phyloP scores from a whole-genome alignment of 768 basidiomycete species.

The Podaxis sp. region DNA sequence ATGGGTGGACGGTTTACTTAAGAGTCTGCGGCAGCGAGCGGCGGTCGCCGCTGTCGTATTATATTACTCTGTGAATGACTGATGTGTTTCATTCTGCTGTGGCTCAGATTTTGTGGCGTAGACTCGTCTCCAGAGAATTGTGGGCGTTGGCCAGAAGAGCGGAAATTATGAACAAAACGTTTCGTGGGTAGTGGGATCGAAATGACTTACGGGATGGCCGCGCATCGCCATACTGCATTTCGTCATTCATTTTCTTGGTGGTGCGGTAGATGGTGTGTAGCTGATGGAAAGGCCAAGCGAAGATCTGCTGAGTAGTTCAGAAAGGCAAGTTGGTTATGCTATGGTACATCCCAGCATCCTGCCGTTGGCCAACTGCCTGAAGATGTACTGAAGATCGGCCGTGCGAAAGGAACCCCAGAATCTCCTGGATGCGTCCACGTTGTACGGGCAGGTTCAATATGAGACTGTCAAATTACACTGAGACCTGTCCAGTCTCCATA shows the following conservation, averaged over 20 bases:
- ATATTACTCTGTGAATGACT: no score
- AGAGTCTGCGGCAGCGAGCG: background rate
- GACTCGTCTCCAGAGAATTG: background rate
- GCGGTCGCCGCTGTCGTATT: no score
- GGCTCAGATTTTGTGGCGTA: slow-evolving; percentile 7
- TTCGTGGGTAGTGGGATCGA: background rate
- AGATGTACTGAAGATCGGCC: background rate
- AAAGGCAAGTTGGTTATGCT: background rate
- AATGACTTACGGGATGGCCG: background rate
- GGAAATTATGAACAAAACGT: background rate
- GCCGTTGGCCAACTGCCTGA: background rate
- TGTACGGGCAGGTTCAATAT: no score
- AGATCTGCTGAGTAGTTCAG: background rate
- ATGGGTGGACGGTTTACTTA: background rate
- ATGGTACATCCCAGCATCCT: background rate
- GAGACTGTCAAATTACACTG: no score
- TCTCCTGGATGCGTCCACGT: no score
- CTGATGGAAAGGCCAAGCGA: background rate
- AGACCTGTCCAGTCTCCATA: no score
- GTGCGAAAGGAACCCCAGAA: no score
- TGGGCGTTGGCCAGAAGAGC: background rate
- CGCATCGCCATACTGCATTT: background rate
- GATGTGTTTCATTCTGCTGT: background rate
- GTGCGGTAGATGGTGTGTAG: background rate
- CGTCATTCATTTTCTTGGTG: background rate